These are phyloP conservation scores for Colletotrichum lindemuthianum DNA, from an alignment of 2,329 filamentous ascomycete species.

Conservation along the genomic window DNA sequence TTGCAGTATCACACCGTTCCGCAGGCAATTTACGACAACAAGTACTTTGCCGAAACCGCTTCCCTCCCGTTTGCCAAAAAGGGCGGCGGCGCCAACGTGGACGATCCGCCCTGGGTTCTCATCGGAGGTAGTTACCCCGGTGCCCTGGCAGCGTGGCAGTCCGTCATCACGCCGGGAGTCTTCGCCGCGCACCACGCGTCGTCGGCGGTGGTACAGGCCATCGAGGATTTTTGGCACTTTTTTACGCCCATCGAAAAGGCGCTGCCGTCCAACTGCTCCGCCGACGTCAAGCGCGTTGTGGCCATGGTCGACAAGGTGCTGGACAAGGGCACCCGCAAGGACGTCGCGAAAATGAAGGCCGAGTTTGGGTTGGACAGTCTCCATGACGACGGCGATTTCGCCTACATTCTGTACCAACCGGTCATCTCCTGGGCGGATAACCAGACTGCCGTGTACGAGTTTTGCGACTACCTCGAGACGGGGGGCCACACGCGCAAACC, in stretches of 20 bases:
- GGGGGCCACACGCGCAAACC: conserved; percentile 1
- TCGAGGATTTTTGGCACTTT: conserved; percentile 59
- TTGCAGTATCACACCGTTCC: conserved; percentile 28
- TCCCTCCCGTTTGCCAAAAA: conserved; percentile 50
- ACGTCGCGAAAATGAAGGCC: conserved; percentile 26
- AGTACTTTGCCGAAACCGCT: conserved; percentile 40
- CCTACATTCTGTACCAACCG: conserved; percentile 9
- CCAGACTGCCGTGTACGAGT: conserved; percentile 3
- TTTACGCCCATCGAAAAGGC: conserved; percentile 56
- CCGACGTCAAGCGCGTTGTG: conserved; percentile 56
- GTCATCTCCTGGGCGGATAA: conserved; percentile 14
- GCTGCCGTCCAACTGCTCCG: conserved; percentile 50
- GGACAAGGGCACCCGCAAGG: conserved; percentile 27
- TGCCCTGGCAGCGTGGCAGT: conserved; percentile 59
- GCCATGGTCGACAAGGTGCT: conserved; percentile 56
- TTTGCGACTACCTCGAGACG: conserved; percentile 24
- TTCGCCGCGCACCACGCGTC: conserved; percentile 62
- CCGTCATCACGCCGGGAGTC: conserved; percentile 56
- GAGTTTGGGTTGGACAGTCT: conserved; percentile 23
- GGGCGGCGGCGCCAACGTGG: conserved; percentile 42
- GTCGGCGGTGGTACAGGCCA: conserved; percentile 58
- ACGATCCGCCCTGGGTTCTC: conserved; percentile 61
- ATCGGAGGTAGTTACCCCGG: conserved; percentile 62
- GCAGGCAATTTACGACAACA: conserved; percentile 33
- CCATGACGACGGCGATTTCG: conserved; percentile 24